Percentiles rank a stretch among this genome's conserved stretches.
Conservation (phyloP, 2,329 filamentous ascomycete species). For the Chrysoporthe deuterocubensis region DNA sequence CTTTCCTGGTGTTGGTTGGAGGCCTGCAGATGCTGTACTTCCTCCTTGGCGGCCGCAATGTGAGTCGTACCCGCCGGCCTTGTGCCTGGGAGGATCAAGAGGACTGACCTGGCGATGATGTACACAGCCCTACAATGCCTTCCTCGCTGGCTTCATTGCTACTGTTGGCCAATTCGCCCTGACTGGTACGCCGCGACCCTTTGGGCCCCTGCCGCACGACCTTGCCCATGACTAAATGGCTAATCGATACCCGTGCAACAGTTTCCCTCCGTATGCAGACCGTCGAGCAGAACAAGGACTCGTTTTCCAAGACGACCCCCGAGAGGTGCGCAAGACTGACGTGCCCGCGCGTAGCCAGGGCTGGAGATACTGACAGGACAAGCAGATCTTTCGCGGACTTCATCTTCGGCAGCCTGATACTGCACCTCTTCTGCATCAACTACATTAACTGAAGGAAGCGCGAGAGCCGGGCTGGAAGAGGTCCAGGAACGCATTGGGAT, state of each 20-base stretch:
- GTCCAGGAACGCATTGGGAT: background rate
- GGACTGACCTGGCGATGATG: slow-evolving; percentile 31
- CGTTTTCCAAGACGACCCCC: slow-evolving; percentile 77
- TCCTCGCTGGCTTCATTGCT: slow-evolving; percentile 91
- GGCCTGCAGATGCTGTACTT: slow-evolving; percentile 95
- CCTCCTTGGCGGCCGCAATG: slow-evolving; percentile 84
- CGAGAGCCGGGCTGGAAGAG: slow-evolving; percentile 27
- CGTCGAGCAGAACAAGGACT: slow-evolving; percentile 76
- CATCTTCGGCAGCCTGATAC: slow-evolving; percentile 88
- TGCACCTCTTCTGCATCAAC: slow-evolving; percentile 99
- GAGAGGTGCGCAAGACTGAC: slow-evolving; percentile 64
- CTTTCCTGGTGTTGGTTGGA: slow-evolving; percentile 82
- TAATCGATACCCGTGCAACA: slow-evolving; percentile 36
- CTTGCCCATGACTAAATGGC: background rate
- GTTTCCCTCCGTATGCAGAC: slow-evolving; percentile 89
- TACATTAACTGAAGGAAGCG: slow-evolving; percentile 82
- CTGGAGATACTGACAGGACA: slow-evolving; percentile 9
- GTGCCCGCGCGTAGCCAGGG: slow-evolving; percentile 26
- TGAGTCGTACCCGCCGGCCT: slow-evolving; percentile 54
- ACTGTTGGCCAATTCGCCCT: slow-evolving; percentile 98
- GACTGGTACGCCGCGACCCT: slow-evolving; percentile 65
- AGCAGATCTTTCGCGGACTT: slow-evolving; percentile 92
- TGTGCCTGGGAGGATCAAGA: background rate
- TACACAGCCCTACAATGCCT: slow-evolving; percentile 92
- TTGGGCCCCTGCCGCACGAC: no score